These are phyloP conservation scores for Carex arenaria DNA, from an alignment of 202 grass and related monocot genomes.

Conservation along the genomic window DNA sequence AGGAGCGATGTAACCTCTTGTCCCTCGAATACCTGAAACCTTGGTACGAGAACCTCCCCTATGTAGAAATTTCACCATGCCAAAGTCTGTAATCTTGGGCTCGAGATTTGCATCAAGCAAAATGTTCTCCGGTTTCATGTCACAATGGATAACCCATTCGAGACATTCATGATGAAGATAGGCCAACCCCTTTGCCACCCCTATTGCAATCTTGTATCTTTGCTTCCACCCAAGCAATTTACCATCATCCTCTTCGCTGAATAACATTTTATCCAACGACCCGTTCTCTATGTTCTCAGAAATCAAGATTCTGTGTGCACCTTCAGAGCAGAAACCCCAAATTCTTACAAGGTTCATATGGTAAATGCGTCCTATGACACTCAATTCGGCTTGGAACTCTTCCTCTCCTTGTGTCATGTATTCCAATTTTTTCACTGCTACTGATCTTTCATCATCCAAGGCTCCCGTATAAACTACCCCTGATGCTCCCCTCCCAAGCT, in stretches of 20 bases:
- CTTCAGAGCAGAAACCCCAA: slow-evolving; percentile 53
- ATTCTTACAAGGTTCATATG: slow-evolving; percentile 46
- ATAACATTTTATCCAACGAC: slow-evolving; percentile 41
- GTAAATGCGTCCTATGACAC: slow-evolving; percentile 19
- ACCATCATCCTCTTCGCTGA: background rate
- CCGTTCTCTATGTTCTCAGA: slow-evolving; percentile 55
- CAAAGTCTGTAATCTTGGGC: slow-evolving; percentile 57
- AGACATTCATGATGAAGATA: slow-evolving; percentile 72
- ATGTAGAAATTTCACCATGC: slow-evolving; percentile 47
- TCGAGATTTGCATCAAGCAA: slow-evolving; percentile 40
- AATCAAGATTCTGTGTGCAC: slow-evolving; percentile 43
- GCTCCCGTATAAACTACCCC: slow-evolving; percentile 22
- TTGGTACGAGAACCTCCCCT: slow-evolving; percentile 30
- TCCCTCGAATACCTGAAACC: slow-evolving; percentile 39
- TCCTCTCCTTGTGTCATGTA: slow-evolving; percentile 12
- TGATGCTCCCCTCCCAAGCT: slow-evolving; percentile 36
- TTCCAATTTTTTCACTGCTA: slow-evolving; percentile 8
- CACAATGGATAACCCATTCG: slow-evolving; percentile 65
- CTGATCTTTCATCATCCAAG: background rate
- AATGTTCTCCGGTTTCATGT: slow-evolving; percentile 62
- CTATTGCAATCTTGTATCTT: slow-evolving; percentile 35
- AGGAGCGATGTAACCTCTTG: slow-evolving; percentile 54
- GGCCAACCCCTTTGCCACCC: slow-evolving; percentile 47
- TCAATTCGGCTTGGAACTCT: slow-evolving; percentile 28
- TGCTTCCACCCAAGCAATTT: slow-evolving; percentile 37